Evolutionary conservation across 2,329 filamentous ascomycete species (phyloP).

Genomic region (Nigrospora osmanthi): DNA sequence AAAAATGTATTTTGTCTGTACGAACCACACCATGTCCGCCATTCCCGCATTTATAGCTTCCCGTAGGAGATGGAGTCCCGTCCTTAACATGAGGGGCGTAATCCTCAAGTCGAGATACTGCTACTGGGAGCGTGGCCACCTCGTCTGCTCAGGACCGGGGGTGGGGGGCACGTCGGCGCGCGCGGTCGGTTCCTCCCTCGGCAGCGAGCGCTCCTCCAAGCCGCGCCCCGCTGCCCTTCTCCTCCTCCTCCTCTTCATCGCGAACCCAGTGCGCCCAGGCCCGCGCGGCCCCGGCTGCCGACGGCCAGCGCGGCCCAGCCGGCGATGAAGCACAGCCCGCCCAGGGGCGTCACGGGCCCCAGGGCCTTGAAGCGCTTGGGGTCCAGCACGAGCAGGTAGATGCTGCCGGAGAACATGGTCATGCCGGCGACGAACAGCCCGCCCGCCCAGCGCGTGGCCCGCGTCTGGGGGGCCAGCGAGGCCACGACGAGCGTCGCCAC

Average conservation of each 20-base stretch:
- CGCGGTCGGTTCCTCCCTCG: too few relatives aligned
- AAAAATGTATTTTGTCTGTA: too few relatives aligned
- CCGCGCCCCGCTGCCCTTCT: not conserved
- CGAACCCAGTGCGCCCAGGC: not conserved
- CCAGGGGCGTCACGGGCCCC: slow-evolving; percentile 59
- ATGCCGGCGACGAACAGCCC: slow-evolving; percentile 56
- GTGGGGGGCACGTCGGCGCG: too few relatives aligned
- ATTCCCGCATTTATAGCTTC: not conserved
- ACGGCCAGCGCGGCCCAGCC: slow-evolving; percentile 46
- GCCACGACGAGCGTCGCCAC: slow-evolving; percentile 49
- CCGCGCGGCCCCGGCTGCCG: slow-evolving; percentile 3
- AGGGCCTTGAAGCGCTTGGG: slow-evolving; percentile 50
- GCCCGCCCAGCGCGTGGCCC: slow-evolving; percentile 47
- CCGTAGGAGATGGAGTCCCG: not conserved
- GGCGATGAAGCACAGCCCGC: slow-evolving; percentile 55
- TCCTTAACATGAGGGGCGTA: too few relatives aligned
- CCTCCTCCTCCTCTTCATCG: not conserved
- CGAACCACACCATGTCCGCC: not conserved
- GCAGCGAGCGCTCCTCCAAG: not conserved
- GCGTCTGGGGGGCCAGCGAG: slow-evolving; percentile 43
- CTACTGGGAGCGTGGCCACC: too few relatives aligned
- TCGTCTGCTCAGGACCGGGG: too few relatives aligned
- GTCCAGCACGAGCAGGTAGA: slow-evolving; percentile 58
- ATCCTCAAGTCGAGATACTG: too few relatives aligned
- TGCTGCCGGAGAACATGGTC: slow-evolving; percentile 58